phyloP scores from a whole-genome alignment of 805 yeast species.

The Torulaspora quercuum region DNA sequence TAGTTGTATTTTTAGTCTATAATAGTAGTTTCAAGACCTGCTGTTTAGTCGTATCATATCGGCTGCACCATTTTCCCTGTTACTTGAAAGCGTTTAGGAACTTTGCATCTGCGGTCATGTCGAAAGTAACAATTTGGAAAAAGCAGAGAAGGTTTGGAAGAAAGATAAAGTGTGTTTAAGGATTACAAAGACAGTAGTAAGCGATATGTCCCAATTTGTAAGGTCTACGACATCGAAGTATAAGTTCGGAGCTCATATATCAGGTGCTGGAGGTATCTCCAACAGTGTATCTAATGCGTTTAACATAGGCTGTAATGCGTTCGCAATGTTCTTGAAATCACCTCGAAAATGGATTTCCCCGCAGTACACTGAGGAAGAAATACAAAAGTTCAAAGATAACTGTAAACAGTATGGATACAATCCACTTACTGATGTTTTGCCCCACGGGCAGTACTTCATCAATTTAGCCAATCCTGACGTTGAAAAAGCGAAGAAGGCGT shows the following conservation, averaged over 20 bases:
- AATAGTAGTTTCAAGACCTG: too few species aligned
- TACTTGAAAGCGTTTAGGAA: too few species aligned
- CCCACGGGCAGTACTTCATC: constrained; percentile 93
- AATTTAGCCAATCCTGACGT: constrained; percentile 87
- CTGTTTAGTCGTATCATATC: too few species aligned
- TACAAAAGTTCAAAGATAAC: constrained; percentile 55
- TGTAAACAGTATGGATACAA: constrained; percentile 66
- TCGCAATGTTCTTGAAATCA: constrained; percentile 86
- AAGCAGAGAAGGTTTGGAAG: neutral
- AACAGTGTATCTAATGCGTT: constrained; percentile 61
- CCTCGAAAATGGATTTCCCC: constrained; percentile 93
- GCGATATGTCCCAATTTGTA: constrained; percentile 38
- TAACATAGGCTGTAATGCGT: constrained; percentile 60
- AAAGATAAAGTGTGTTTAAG: too few species aligned
- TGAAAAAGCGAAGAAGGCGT: constrained; percentile 73
- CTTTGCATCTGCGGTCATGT: too few species aligned
- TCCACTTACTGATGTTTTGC: constrained; percentile 75
- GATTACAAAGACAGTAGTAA: too few species aligned
- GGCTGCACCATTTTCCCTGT: too few species aligned
- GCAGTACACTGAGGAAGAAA: constrained; percentile 63
- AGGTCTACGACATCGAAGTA: constrained; percentile 44
- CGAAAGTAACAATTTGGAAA: too few species aligned
- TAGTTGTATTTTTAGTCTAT: too few species aligned
- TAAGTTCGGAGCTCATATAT: constrained; percentile 88
- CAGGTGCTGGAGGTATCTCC: constrained; percentile 74